phyloP scores from a whole-genome alignment of 768 basidiomycete species.

The Galerina sulciceps region DNA sequence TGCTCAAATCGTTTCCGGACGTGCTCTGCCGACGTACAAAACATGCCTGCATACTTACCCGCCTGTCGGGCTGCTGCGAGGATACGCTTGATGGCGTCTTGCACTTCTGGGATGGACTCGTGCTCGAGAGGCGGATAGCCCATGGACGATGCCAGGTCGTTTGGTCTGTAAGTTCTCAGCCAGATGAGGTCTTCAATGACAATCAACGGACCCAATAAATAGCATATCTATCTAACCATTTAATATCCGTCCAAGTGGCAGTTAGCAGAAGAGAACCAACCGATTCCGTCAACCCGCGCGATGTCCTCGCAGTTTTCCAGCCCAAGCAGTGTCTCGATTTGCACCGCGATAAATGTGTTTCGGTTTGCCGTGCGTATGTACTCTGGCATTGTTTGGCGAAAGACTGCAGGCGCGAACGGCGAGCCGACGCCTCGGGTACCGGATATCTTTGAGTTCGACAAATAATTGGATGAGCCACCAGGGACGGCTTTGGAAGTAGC shows the following conservation, averaged over 20 bases:
- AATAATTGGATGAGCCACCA: neutral
- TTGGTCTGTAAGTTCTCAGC: conserved; percentile 13
- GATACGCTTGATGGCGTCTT: conserved; percentile 19
- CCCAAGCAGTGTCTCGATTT: conserved; percentile 23
- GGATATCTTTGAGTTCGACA: conserved; percentile 4
- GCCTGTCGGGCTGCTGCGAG: conserved; percentile 18
- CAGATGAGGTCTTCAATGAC: neutral
- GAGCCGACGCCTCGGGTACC: conserved; percentile 24
- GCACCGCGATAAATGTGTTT: conserved; percentile 22
- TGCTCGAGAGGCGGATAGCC: conserved; percentile 20
- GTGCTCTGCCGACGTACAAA: conserved; percentile 20
- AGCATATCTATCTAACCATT: conserved; percentile 14
- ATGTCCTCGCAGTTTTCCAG: conserved; percentile 25
- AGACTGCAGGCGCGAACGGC: conserved; percentile 23
- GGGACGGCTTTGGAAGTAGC: conserved; percentile 9
- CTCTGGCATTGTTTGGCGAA: conserved; percentile 20
- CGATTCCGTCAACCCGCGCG: conserved; percentile 24
- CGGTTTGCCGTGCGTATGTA: conserved; percentile 25
- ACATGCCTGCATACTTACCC: conserved; percentile 27
- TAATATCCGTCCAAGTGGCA: neutral
- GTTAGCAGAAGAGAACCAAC: neutral
- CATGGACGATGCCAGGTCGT: conserved; percentile 24
- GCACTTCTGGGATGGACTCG: conserved; percentile 23
- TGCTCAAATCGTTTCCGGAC: conserved; percentile 18
- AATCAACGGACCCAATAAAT: conserved; percentile 12